Evolutionary conservation across 1,139 yeast species (phyloP).

Genomic region (Kurtzmaniella quercitrusa): DNA sequence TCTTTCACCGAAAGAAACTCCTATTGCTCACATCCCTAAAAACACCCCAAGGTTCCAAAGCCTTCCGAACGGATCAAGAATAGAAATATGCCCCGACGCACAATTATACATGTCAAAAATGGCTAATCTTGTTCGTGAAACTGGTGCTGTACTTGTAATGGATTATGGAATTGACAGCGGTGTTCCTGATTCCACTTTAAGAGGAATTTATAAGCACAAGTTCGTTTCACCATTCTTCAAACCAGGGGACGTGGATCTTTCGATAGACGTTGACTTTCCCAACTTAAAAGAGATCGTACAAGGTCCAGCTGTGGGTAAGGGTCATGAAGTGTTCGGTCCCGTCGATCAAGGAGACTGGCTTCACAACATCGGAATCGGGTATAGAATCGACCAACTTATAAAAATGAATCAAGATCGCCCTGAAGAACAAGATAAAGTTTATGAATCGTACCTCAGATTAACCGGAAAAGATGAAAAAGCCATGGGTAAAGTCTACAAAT

Average conservation of each 20-base stretch:
- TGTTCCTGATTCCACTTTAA: conserved; percentile 63
- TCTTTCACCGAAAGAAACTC: conserved; percentile 57
- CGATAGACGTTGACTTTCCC: conserved; percentile 79
- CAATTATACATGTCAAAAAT: conserved; percentile 49
- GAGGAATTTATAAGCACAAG: conserved; percentile 73
- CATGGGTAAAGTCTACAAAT: conserved; percentile 80
- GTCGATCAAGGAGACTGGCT: conserved; percentile 80
- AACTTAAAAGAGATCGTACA: conserved; percentile 37
- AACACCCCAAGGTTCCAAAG: conserved; percentile 49
- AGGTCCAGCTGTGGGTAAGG: conserved; percentile 14
- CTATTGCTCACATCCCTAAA: conserved; percentile 58
- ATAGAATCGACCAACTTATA: conserved; percentile 56
- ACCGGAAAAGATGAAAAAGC: conserved; percentile 57
- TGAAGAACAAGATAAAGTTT: conserved; percentile 43
- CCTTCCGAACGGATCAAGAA: conserved; percentile 53
- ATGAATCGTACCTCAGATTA: conserved; percentile 58
- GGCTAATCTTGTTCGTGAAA: conserved; percentile 28
- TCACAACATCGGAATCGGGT: conserved; percentile 71
- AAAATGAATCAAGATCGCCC: conserved; percentile 27
- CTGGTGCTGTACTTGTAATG: conserved; percentile 69
- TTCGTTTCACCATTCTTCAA: conserved; percentile 71
- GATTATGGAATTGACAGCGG: conserved; percentile 70
- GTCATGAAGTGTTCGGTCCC: conserved; percentile 48
- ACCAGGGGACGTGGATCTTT: conserved; percentile 80
- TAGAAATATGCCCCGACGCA: conserved; percentile 77